phyloP scores from a whole-genome alignment of 2,329 filamentous ascomycete genomes.

The Ramichloridium luteum region DNA sequence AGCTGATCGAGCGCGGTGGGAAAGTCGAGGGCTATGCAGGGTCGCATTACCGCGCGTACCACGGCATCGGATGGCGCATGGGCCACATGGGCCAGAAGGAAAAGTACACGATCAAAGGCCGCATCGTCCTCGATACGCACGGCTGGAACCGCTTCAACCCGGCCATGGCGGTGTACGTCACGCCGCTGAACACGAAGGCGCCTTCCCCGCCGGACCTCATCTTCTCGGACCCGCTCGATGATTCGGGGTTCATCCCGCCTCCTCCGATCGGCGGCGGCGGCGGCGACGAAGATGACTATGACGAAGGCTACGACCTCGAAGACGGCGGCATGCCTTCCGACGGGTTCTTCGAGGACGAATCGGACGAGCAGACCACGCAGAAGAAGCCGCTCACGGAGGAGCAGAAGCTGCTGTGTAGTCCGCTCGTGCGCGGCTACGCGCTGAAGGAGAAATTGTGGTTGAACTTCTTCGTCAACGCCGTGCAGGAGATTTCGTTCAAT shows the following conservation, averaged over 20 bases:
- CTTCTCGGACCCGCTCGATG: too few species aligned
- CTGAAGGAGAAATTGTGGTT: slow-evolving; percentile 34
- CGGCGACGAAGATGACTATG: slow-evolving; percentile 10
- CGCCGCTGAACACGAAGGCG: slow-evolving; percentile 20
- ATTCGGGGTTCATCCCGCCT: background rate
- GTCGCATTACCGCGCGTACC: slow-evolving; percentile 39
- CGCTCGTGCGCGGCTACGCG: slow-evolving; percentile 24
- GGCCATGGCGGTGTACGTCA: slow-evolving; percentile 27
- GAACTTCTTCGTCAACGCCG: slow-evolving; percentile 29
- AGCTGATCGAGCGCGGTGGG: slow-evolving; percentile 35
- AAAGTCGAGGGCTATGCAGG: slow-evolving; percentile 37
- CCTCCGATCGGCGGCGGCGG: slow-evolving; percentile 5
- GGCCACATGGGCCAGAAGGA: slow-evolving; percentile 23
- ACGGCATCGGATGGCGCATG: slow-evolving; percentile 32
- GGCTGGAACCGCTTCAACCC: slow-evolving; percentile 39
- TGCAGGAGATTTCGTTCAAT: slow-evolving; percentile 34
- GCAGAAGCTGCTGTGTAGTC: slow-evolving; percentile 24
- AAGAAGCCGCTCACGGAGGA: slow-evolving; percentile 16
- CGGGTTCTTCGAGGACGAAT: slow-evolving; percentile 20
- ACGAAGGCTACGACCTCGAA: slow-evolving; percentile 13
- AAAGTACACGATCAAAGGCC: slow-evolving; percentile 35
- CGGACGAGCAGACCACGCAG: slow-evolving; percentile 13
- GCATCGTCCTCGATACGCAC: slow-evolving; percentile 38
- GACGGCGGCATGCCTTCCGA: slow-evolving; percentile 25
- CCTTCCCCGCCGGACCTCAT: background rate